These are phyloP conservation scores for Penicillium tannophilum DNA, from an alignment of 495 filamentous ascomycete genomes.

Conservation along the genomic window DNA sequence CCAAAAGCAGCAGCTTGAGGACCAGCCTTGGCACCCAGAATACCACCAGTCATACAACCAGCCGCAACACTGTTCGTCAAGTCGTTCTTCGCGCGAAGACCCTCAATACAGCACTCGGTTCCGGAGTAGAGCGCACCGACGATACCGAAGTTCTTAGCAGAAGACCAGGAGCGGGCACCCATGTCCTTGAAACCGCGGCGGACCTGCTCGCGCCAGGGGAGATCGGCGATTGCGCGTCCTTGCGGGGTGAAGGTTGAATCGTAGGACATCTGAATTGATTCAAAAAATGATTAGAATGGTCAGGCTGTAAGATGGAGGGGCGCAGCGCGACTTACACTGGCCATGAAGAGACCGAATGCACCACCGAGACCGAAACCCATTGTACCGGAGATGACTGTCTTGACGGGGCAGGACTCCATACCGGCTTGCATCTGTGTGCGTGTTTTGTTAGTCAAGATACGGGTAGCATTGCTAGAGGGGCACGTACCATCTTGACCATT, in stretches of 20 bases:
- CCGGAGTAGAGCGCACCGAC: constrained; percentile 89
- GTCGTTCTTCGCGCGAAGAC: constrained; percentile 88
- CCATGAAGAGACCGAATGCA: constrained; percentile 95
- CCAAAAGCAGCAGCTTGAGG: constrained; percentile 88
- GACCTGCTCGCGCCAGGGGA: constrained; percentile 83
- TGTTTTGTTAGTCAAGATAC: constrained; percentile 13
- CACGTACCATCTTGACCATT: constrained; percentile 55
- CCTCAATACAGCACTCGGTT: constrained; percentile 95
- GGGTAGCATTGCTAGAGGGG: constrained; percentile 23
- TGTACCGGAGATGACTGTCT: constrained; percentile 78
- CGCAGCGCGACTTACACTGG: constrained; percentile 61
- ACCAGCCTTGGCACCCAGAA: constrained; percentile 79
- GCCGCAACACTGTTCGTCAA: constrained; percentile 83
- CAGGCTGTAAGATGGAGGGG: neutral
- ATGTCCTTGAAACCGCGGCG: constrained; percentile 88
- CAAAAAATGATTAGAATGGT: constrained; percentile 5
- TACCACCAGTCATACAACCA: constrained; percentile 89
- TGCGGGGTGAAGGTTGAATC: constrained; percentile 74
- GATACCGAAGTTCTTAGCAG: constrained; percentile 91
- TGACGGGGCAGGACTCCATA: constrained; percentile 88
- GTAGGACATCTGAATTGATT: constrained; percentile 77
- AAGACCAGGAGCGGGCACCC: constrained; percentile 78
- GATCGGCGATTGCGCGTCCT: constrained; percentile 62
- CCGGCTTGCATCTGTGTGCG: constrained; percentile 67
- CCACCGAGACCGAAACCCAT: constrained; percentile 92